phyloP scores from a whole-genome alignment of 2,329 filamentous ascomycete species.

The Grosmannia huntii region DNA sequence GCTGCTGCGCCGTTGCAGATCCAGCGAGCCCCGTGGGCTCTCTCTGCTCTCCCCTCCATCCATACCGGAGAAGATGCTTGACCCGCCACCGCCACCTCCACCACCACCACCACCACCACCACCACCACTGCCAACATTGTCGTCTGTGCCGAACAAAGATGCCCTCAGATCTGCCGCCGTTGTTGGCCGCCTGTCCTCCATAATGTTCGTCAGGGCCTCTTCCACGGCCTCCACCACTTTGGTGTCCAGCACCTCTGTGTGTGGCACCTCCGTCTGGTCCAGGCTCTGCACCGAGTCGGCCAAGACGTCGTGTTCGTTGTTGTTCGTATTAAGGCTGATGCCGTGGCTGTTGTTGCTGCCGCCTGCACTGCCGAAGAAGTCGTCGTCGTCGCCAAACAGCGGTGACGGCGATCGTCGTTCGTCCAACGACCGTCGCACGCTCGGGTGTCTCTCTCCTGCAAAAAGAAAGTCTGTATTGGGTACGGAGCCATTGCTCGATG shows the following conservation, averaged over 20 bases:
- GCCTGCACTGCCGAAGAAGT: conserved; percentile 22
- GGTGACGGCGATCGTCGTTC: conserved; percentile 30
- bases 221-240: conserved; percentile 88
- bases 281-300: conserved; percentile 64
- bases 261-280: conserved; percentile 32
- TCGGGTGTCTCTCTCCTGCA: background rate
- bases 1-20: conserved; percentile 18
- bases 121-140: conserved; percentile 24
- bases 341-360: background rate
- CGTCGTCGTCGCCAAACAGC: conserved; percentile 79
- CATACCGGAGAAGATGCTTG: conserved; percentile 17
- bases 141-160: conserved; percentile 49
- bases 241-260: conserved; percentile 42
- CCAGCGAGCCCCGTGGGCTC: conserved; percentile 18
- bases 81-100: conserved; percentile 30
- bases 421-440: conserved; percentile 55
- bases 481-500: background rate
- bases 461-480: background rate
- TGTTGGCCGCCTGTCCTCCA: conserved; percentile 60
- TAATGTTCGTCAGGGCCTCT: conserved; percentile 79
- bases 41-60: background rate
- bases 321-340: background rate
- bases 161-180: conserved; percentile 51
- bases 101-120: conserved; percentile 28
- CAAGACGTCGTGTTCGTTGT: conserved; percentile 52